A percentile compares a stretch with the other conserved stretches of the same genome.
phyloP scores from a whole-genome alignment of 1,139 yeast genomes.

The Yamadazyma atmosphaerica region DNA sequence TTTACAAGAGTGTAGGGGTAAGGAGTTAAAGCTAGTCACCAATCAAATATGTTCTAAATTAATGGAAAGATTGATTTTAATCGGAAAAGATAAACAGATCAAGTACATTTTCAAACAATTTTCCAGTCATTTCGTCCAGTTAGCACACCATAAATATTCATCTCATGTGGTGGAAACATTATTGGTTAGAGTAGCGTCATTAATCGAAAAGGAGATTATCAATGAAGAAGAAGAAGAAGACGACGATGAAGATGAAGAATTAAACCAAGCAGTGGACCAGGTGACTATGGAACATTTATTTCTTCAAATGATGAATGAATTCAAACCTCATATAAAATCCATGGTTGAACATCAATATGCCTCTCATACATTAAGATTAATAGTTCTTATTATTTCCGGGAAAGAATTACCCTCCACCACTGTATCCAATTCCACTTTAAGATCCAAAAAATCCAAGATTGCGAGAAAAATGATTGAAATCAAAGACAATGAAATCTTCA shows the following conservation, averaged over 20 bases:
- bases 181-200: slow-evolving; percentile 70
- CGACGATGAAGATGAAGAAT: slow-evolving; percentile 30
- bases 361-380: slow-evolving; percentile 79
- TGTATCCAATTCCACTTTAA: slow-evolving; percentile 67
- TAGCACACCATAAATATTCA: slow-evolving; percentile 85
- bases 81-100: slow-evolving; percentile 65
- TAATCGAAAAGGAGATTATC: slow-evolving; percentile 67
- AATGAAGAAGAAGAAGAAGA: slow-evolving; percentile 33
- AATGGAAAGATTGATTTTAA: slow-evolving; percentile 79
- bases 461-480: slow-evolving; percentile 94
- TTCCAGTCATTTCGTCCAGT: slow-evolving; percentile 68
- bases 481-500: slow-evolving; percentile 70
- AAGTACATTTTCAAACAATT: slow-evolving; percentile 65
- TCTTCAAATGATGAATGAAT: slow-evolving; percentile 63
- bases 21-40: slow-evolving; percentile 88
- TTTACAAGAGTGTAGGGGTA: slow-evolving; percentile 83
- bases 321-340: slow-evolving; percentile 55
- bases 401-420: slow-evolving; percentile 79
- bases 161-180: slow-evolving; percentile 93
- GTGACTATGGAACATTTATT: slow-evolving; percentile 62
- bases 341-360: slow-evolving; percentile 80
- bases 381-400: slow-evolving; percentile 73
- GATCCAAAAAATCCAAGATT: slow-evolving; percentile 84
- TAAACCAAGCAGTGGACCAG: slow-evolving; percentile 29
- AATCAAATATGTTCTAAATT: slow-evolving; percentile 93